Percentiles rank a stretch among this genome's conserved stretches.
phyloP scores from a whole-genome alignment of 164 flowering plant species.

The Magnolia officinalis region DNA sequence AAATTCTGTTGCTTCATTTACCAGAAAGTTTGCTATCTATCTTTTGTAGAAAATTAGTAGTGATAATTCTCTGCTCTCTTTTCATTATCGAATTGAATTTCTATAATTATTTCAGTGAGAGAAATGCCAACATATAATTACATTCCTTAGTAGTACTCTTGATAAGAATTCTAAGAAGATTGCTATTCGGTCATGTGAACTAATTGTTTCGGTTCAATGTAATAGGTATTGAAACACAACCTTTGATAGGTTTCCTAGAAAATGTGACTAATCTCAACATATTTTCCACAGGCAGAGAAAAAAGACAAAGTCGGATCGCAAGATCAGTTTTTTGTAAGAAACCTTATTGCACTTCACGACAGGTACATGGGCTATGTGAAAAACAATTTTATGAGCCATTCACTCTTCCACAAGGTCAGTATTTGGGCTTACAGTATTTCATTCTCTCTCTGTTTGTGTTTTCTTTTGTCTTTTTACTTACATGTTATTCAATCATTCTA shows the following conservation, averaged over 20 bases:
- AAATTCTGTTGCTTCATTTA: conserved; percentile 2
- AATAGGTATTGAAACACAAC: too few relatives aligned
- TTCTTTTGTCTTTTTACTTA: too few relatives aligned
- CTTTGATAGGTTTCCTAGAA: too few relatives aligned
- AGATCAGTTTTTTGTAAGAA: conserved; percentile 62
- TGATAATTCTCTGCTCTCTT: conserved; percentile 4
- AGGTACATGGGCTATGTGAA: conserved; percentile 63
- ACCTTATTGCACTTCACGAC: conserved; percentile 76
- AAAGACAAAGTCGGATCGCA: conserved; percentile 18
- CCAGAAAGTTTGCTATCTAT: too few relatives aligned
- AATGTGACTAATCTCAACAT: too few relatives aligned
- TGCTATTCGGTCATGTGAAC: too few relatives aligned
- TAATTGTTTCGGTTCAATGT: too few relatives aligned
- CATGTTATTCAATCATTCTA: neutral
- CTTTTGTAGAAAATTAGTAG: neutral
- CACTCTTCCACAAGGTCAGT: conserved; percentile 80
- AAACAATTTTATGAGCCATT: conserved; percentile 56
- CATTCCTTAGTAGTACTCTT: too few relatives aligned
- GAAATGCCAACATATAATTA: too few relatives aligned
- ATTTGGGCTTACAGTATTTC: neutral
- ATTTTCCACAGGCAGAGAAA: too few relatives aligned
- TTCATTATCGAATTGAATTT: neutral
- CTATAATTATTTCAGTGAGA: neutral
- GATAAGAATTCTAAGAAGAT: too few relatives aligned
- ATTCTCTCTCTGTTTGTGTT: conserved; percentile 2